Percentiles rank a stretch among this genome's conserved stretches.
These are phyloP conservation scores for Lagenidium sp. DNA, from an alignment of 352 stramenopile species.

Conservation along the genomic window DNA sequence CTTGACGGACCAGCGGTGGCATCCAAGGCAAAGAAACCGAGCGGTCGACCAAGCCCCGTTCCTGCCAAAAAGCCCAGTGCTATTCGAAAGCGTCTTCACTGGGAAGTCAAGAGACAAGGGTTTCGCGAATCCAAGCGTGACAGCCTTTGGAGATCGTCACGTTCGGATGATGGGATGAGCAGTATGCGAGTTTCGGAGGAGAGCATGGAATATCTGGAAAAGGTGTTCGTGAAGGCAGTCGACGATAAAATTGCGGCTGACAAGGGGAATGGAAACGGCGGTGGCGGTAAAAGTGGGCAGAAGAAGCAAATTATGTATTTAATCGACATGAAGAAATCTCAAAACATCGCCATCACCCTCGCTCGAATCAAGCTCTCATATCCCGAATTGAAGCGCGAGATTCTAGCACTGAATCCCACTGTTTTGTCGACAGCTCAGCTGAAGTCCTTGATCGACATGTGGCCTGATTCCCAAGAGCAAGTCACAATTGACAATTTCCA, in stretches of 20 bases:
- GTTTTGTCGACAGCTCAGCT: constrained; percentile 71
- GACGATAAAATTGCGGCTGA: constrained; percentile 24
- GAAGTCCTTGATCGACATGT: constrained; percentile 81
- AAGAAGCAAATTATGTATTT: constrained; percentile 70
- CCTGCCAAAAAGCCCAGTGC: constrained; percentile 47
- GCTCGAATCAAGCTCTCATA: constrained; percentile 69
- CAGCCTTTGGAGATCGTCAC: constrained; percentile 47
- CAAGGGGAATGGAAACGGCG: constrained; percentile 4
- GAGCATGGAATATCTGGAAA: constrained; percentile 63
- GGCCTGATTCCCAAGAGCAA: constrained; percentile 68
- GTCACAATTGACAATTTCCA: constrained; percentile 57
- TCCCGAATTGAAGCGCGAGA: constrained; percentile 57
- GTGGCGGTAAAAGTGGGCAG: constrained; percentile 13
- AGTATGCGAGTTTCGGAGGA: constrained; percentile 56
- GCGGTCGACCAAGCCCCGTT: constrained; percentile 1
- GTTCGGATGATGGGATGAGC: constrained; percentile 29
- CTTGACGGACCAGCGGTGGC: constrained; percentile 40
- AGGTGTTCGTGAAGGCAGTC: constrained; percentile 72
- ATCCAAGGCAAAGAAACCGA: background rate
- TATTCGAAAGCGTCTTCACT: constrained; percentile 85
- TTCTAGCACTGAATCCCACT: constrained; percentile 66
- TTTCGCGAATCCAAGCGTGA: constrained; percentile 28
- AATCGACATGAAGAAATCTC: constrained; percentile 85
- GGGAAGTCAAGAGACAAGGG: constrained; percentile 53
- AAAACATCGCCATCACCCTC: constrained; percentile 83